phyloP scores from a whole-genome alignment of 345 rosid genomes.

The Linum tenue region DNA sequence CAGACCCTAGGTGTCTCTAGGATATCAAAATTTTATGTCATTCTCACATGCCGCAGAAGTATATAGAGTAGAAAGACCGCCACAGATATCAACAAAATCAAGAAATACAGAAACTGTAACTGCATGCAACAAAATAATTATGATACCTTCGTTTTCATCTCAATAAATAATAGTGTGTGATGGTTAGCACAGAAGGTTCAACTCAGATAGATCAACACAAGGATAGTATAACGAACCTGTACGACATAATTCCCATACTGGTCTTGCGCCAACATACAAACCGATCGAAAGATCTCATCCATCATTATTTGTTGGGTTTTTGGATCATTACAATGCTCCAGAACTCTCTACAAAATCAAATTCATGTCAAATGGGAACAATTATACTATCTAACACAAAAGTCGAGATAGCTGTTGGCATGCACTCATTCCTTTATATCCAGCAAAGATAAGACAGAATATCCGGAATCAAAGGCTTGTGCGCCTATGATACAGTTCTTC shows the following conservation, averaged over 20 bases:
- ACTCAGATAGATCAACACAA: not conserved
- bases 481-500: not conserved
- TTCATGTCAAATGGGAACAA: conserved; percentile 9
- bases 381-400: not conserved
- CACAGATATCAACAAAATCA: not conserved
- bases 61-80: not conserved
- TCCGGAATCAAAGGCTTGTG: not conserved
- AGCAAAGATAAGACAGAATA: not conserved
- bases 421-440: not conserved
- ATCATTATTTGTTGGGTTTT: conserved; percentile 80
- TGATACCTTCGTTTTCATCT: no score
- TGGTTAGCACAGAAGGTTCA: no score
- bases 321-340: conserved; percentile 74
- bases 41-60: not conserved
- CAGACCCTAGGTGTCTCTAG: no score
- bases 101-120: not conserved
- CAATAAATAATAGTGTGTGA: no score
- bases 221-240: conserved; percentile 51
- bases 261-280: conserved; percentile 90
- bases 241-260: conserved; percentile 97
- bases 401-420: not conserved
- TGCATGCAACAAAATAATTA: not conserved
- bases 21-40: not conserved
- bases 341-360: conserved; percentile 55
- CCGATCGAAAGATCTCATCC: conserved; percentile 73